These are phyloP conservation scores for Didymosphaeria variabile DNA, from an alignment of 2,329 filamentous ascomycete genomes.

Conservation along the genomic window DNA sequence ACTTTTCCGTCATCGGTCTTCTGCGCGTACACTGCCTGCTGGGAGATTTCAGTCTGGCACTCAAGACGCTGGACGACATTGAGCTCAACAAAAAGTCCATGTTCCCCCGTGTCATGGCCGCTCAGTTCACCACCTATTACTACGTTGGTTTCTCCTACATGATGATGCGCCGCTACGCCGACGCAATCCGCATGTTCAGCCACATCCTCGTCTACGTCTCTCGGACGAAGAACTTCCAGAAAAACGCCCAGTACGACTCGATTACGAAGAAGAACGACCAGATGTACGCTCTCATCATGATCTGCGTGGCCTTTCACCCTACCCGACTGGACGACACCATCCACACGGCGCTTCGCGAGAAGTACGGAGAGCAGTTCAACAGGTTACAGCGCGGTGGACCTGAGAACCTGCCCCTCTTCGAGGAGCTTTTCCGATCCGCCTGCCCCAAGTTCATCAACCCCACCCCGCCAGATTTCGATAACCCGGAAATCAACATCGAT, in stretches of 20 bases:
- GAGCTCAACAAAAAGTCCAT: slow-evolving; percentile 99
- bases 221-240: slow-evolving; percentile 99
- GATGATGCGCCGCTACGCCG: slow-evolving; percentile 99
- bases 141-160: slow-evolving; percentile 99
- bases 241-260: slow-evolving; percentile 97
- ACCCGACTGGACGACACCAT: slow-evolving; percentile 98
- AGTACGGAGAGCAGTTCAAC: slow-evolving; percentile 98
- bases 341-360: slow-evolving; percentile 96
- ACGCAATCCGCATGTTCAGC: slow-evolving; percentile 99
- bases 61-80: slow-evolving; percentile 99
- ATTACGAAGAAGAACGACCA: slow-evolving; percentile 99
- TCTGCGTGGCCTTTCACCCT: slow-evolving; percentile 97
- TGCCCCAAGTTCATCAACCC: slow-evolving; percentile 99
- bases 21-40: slow-evolving; percentile 95
- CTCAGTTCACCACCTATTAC: slow-evolving; percentile 99
- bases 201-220: slow-evolving; percentile 99
- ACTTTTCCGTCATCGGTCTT: slow-evolving; percentile 98
- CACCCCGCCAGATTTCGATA: slow-evolving; percentile 96
- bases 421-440: slow-evolving; percentile 96
- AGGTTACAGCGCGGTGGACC: slow-evolving; percentile 96
- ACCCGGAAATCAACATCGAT: slow-evolving; percentile 94
- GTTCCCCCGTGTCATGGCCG: slow-evolving; percentile 99
- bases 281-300: slow-evolving; percentile 99
- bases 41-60: slow-evolving; percentile 95
- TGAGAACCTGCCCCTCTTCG: slow-evolving; percentile 93